Base-by-base conservation (phyloP, 2,329 filamentous ascomycete genomes). In the Pseudodiploospora longispora region DNA sequence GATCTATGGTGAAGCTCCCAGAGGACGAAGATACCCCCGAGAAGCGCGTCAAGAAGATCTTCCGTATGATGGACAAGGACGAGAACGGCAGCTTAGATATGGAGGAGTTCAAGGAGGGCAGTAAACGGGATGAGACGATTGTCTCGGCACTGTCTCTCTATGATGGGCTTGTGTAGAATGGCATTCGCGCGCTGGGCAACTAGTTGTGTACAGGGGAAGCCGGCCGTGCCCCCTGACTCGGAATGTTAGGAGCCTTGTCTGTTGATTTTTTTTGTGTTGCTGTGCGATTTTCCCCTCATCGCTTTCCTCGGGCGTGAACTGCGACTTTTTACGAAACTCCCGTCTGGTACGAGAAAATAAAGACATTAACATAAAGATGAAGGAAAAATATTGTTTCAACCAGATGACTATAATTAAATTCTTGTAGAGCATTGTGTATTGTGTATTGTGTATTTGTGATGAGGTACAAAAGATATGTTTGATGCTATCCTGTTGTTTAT, bases 21-120 rank as follows among this genome's bases (percentile, higher is more conserved):
- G 89, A 96, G 67, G 93, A 98, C 69, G 93, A 98, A 72, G 91
- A 98, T 69, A 98, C 93, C 46, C 93, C 93, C 12, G 91, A 97
- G 75, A 98, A 98, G 75, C 85, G 93, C 52, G 93, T 98, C 51
- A 82, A 77, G 68, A 98, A 98, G 76, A 97, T 98, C 66, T 98
- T 98, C 76, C 78, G 85, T 59, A 97, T 97, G 93, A 98, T 98
- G 93, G 93, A 98, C 75, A 98, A 98, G 77, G 93, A 98, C 65
- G 91, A 97, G 72, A 97, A 97, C 63, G 93, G 91, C 56, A 94
- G 87, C 61, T 71, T 98, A 57, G 91, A 97, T 64, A 91, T 96
- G 78, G 85, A 90, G 49, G 93, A 98, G 66, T 98, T 98, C 76
- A 97, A 97, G 71, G 93, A 98, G 70, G 93, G 93, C 55, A 95